phyloP scores from a whole-genome alignment of 192 early-diverging fungal species.

The Podila epicladia region DNA sequence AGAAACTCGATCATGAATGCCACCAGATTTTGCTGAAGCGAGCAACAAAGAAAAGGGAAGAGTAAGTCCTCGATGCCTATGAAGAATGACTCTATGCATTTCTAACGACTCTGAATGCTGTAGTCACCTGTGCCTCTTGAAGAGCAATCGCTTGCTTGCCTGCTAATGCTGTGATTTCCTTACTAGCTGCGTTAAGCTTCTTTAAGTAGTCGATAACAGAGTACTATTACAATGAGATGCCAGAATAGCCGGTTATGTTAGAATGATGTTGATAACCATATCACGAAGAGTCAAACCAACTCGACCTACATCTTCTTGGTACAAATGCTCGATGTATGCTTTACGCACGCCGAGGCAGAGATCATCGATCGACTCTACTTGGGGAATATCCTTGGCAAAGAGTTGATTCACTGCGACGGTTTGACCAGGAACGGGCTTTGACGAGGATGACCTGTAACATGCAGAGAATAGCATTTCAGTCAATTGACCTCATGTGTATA shows the following conservation, averaged over 20 bases:
- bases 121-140: constrained; percentile 33
- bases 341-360: constrained; percentile 25
- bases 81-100: background rate
- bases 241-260: background rate
- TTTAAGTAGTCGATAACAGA: constrained; percentile 38
- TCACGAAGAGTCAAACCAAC: background rate
- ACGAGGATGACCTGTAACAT: background rate
- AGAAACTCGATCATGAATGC: constrained; percentile 50
- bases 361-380: constrained; percentile 17
- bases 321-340: constrained; percentile 30
- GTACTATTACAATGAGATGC: background rate
- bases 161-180: constrained; percentile 38
- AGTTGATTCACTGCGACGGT: background rate
- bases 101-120: background rate
- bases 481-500: background rate
- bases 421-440: constrained; percentile 25
- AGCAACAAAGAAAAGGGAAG: background rate
- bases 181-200: constrained; percentile 35
- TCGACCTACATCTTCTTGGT: constrained; percentile 20
- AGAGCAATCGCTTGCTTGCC: constrained; percentile 30
- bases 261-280: background rate
- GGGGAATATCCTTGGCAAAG: background rate
- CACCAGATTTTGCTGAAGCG: constrained; percentile 32
- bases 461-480: background rate
- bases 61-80: background rate